Percentiles rank a stretch among this genome's conserved stretches.
Conservation (phyloP, 2,329 filamentous ascomycete species). For the Sarocladium strictum region DNA sequence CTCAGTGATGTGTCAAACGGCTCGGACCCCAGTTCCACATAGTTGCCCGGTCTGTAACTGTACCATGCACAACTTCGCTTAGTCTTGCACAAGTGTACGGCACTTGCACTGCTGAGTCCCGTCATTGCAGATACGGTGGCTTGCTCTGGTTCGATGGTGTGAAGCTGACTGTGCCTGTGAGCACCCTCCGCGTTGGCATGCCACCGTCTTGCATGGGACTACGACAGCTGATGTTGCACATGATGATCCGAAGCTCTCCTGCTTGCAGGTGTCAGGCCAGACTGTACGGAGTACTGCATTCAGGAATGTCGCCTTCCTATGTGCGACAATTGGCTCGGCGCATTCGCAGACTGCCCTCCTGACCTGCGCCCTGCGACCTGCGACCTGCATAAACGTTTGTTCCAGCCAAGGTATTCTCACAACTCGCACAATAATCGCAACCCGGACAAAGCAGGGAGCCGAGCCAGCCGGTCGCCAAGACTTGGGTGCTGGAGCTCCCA, state of each 20-base stretch:
- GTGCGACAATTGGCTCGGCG: too few relatives aligned
- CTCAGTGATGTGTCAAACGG: background rate
- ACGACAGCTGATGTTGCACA: too few relatives aligned
- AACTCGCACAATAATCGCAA: background rate
- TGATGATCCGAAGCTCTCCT: too few relatives aligned
- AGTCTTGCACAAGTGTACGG: slow-evolving; percentile 7
- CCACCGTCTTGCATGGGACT: background rate
- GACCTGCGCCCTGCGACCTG: background rate
- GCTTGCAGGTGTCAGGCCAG: too few relatives aligned
- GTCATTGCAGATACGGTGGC: background rate
- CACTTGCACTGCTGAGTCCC: slow-evolving; percentile 2
- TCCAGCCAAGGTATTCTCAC: background rate
- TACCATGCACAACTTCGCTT: slow-evolving; percentile 1
- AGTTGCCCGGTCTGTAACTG: background rate
- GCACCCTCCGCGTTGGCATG: background rate
- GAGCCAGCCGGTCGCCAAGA: slow-evolving; percentile 6
- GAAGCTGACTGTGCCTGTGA: background rate
- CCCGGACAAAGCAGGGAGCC: background rate
- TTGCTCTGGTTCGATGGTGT: background rate
- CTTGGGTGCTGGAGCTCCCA: background rate
- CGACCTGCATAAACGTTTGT: background rate
- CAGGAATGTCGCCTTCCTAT: too few relatives aligned
- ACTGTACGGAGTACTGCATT: too few relatives aligned
- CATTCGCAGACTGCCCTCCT: too few relatives aligned
- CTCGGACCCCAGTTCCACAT: background rate